phyloP scores from a whole-genome alignment of 805 yeast species.

The Yarrowia deformans region DNA sequence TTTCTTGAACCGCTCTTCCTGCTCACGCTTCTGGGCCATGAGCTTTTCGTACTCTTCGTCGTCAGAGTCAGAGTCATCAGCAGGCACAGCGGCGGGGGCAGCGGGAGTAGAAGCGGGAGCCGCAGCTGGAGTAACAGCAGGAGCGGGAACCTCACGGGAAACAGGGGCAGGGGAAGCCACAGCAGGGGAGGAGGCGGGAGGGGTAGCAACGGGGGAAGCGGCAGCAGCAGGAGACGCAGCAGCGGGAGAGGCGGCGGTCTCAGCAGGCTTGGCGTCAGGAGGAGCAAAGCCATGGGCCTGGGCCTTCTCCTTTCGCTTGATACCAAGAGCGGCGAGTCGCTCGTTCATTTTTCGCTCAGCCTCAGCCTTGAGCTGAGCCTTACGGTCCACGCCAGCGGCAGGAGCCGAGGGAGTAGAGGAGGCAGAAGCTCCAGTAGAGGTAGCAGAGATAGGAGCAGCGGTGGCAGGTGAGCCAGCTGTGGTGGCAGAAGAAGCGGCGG shows the following conservation, averaged over 20 bases:
- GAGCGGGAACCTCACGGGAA: conserved; percentile 34
- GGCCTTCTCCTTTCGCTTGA: conserved; percentile 50
- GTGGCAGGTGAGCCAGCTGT: neutral
- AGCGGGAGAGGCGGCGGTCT: conserved; percentile 19
- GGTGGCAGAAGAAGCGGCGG: conserved; percentile 19
- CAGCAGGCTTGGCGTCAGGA: conserved; percentile 41
- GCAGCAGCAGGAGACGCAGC: conserved; percentile 38
- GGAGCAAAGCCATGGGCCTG: conserved; percentile 43
- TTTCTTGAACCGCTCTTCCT: conserved; percentile 44
- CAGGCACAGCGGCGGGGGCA: conserved; percentile 8
- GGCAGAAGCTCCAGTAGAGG: conserved; percentile 25
- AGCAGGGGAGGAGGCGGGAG: conserved; percentile 40
- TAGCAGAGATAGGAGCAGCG: conserved; percentile 15
- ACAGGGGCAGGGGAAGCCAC: conserved; percentile 26
- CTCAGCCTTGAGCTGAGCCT: conserved; percentile 83
- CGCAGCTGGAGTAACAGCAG: conserved; percentile 38
- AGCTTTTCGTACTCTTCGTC: conserved; percentile 52
- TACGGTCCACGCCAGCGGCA: conserved; percentile 67
- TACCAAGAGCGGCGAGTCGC: conserved; percentile 80
- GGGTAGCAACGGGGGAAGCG: conserved; percentile 29
- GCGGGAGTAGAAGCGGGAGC: conserved; percentile 36
- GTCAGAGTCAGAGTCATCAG: conserved; percentile 43
- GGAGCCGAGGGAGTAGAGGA: conserved; percentile 28
- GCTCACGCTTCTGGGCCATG: conserved; percentile 43
- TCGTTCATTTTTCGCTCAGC: conserved; percentile 85